These are phyloP conservation scores for Mycena epipterygia DNA, from an alignment of 768 basidiomycete species.

Conservation along the genomic window DNA sequence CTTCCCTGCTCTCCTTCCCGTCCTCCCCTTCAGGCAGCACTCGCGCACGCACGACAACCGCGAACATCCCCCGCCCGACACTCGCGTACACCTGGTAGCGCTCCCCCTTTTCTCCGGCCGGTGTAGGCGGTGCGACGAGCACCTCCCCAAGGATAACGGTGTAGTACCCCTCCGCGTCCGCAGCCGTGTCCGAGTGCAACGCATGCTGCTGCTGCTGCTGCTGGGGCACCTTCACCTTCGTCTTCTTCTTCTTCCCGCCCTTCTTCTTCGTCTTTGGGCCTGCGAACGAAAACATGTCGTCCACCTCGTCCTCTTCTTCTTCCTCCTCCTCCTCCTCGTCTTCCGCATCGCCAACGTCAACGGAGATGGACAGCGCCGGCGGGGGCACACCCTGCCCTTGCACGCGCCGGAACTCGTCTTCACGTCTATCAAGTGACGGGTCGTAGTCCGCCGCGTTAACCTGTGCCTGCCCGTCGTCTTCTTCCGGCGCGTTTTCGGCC, in stretches of 20 bases:
- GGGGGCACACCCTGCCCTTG: conserved; percentile 48
- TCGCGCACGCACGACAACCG: conserved; percentile 93
- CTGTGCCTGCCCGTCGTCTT: conserved; percentile 15
- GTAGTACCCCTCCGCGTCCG: conserved; percentile 97
- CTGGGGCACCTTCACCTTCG: conserved; percentile 39
- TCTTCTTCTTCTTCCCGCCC: conserved; percentile 73
- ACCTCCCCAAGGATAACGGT: conserved; percentile 94
- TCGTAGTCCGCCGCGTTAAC: conserved; percentile 38
- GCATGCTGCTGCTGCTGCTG: conserved; percentile 21
- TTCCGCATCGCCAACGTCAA: conserved; percentile 50
- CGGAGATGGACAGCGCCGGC: conserved; percentile 45
- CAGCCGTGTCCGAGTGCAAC: conserved; percentile 85
- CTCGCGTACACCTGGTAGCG: conserved; percentile 95
- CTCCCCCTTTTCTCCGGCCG: conserved; percentile 69
- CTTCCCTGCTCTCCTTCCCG: conserved; percentile 68
- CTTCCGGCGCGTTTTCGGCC: too few species aligned
- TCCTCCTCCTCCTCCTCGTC: conserved; percentile 71
- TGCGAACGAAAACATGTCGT: conserved; percentile 94
- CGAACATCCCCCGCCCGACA: conserved; percentile 99
- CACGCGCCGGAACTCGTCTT: conserved; percentile 84
- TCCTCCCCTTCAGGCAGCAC: conserved; percentile 63
- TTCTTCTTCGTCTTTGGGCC: conserved; percentile 59
- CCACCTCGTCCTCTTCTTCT: conserved; percentile 88
- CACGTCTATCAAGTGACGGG: conserved; percentile 74
- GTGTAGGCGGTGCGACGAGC: conserved; percentile 50